Evolutionary conservation across 2,329 filamentous ascomycete species (phyloP), one percentile per base, ranked within the genome.

Genomic region (Thelonectria rubi): DNA sequence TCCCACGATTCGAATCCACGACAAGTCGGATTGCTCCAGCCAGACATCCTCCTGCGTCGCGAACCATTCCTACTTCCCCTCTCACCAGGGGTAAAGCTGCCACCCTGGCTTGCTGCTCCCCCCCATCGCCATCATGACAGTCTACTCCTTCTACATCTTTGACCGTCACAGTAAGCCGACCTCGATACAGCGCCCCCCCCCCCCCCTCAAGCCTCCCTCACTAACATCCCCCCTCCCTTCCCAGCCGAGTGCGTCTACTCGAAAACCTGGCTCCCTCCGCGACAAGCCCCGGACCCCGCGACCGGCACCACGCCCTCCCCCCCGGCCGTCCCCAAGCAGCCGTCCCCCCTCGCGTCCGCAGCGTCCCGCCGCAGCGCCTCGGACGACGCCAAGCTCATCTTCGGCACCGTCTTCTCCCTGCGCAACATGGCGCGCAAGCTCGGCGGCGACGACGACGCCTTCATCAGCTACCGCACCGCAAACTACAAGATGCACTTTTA

Each of bases 401-500:
- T 98, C 78, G 95, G 95, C 71, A 95, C 94, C 62, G 89, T 99
- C 67, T 99, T 97, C 82, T 97, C 93, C 50, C 83, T 99, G 71
- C 90, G 95, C 72, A 97, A 97, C 80, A 97, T 99, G 91, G 93
- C 91, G 65, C 91, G 93, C 77, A 97, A 97, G 82, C 86, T 99
- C 49, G 94, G 94, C 73, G 94, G 94, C 67, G 88, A 92, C 56
- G 93, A 97, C 76, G 94, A 97, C 81, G 93, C 91, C 75, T 99
- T 99, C 78, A 91, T 99, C 70, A 93, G 90, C 69, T 99, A 92
- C 80, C 91, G 93, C 70, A 99, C 95, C 55, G 91, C 86, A 69
- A 91, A 97, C 79, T 99, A 99, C 84, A 97, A 97, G 81, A 86
- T 99, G 71, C 95, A 99, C 81, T 99, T 97, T 82, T 99, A 97